Evolutionary conservation across 2,329 filamentous ascomycete species (phyloP).

Genomic region (Sordariomycetes sp.): DNA sequence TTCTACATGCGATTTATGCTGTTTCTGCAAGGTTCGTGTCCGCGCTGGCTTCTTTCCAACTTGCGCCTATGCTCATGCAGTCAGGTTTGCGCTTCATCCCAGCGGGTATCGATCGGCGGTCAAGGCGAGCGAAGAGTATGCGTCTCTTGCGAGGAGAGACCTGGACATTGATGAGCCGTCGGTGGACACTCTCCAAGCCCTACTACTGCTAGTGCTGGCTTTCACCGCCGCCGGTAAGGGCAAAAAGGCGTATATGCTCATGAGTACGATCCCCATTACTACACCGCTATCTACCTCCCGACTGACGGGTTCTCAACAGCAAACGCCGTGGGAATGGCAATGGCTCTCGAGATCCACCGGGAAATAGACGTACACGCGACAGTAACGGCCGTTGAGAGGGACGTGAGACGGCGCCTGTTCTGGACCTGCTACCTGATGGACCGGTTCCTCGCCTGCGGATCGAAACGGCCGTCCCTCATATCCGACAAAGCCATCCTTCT

Average conservation of each 20-base stretch:
- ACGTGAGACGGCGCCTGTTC: constrained; percentile 70
- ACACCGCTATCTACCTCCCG: not conserved
- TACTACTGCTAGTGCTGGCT: constrained; percentile 64
- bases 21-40: constrained; percentile 45
- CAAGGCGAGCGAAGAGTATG: constrained; percentile 61
- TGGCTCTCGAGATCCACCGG: constrained; percentile 70
- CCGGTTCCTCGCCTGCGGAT: constrained; percentile 71
- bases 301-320: constrained; percentile 31
- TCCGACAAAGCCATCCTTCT: constrained; percentile 67
- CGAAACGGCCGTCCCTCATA: constrained; percentile 70
- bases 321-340: constrained; percentile 70
- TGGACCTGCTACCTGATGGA: constrained; percentile 86
- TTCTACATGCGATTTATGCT: constrained; percentile 48
- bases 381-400: constrained; percentile 57
- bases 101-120: constrained; percentile 58
- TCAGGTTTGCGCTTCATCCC: constrained; percentile 60
- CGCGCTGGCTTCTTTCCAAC: not conserved
- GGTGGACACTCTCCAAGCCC: constrained; percentile 64
- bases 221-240: constrained; percentile 70
- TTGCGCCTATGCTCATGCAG: constrained; percentile 11
- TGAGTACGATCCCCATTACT: constrained; percentile 42
- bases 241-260: constrained; percentile 78
- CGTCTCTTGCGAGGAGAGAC: constrained; percentile 54
- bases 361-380: constrained; percentile 56
- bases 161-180: constrained; percentile 75